Base-by-base conservation (phyloP, 1,284 basidiomycete species). In the Lentinula novae-zelandiae region DNA sequence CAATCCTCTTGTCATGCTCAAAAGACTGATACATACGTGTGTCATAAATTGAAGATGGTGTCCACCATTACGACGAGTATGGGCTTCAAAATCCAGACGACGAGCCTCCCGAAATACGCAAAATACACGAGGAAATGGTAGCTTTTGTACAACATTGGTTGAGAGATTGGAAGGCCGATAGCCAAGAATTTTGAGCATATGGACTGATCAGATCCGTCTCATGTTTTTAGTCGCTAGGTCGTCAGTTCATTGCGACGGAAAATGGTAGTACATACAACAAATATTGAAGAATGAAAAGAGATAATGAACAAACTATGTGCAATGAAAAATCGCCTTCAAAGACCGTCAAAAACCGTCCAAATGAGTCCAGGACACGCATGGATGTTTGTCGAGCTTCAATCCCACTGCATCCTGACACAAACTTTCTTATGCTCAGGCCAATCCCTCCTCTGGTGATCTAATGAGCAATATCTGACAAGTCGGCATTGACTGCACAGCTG, bases 21-120 rank as follows among this genome's bases (percentile, higher is more conserved):
- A 46, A 20, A 38, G 13, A 57, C 12, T 44, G 51, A 51, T 15
- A 58, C 27, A 55, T n/a, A 39, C 22, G 39, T 64, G 10, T 38
- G 36, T 57, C 63, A 12, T 44, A 44, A 27, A 9, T 46, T 27
- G 27, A 58, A 92, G 90, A 85, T 62, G 93, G 82, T 17, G 92
- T 96, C 2, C 95, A 97, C 71, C 95, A 96, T 69, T 96, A 88
- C 68, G 95, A 96, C 67, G 92, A 95, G 75, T 90, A 91, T 69
- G 94, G 95, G 0, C 78, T 93, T n/a, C 69, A 68, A 9, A 77
- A 93, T 64, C 76, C 84, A 39, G 68, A 73, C 0, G 75, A 82
- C 33, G 95, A 97, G 70, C 96, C 96, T 0, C 69, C 75, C 8
- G 82, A 93, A 66, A 96, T 98, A 66, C 79, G 81, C 62, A 81